Conservation (phyloP, 768 basidiomycete genomes). For the Hortiboletus campestris region DNA sequence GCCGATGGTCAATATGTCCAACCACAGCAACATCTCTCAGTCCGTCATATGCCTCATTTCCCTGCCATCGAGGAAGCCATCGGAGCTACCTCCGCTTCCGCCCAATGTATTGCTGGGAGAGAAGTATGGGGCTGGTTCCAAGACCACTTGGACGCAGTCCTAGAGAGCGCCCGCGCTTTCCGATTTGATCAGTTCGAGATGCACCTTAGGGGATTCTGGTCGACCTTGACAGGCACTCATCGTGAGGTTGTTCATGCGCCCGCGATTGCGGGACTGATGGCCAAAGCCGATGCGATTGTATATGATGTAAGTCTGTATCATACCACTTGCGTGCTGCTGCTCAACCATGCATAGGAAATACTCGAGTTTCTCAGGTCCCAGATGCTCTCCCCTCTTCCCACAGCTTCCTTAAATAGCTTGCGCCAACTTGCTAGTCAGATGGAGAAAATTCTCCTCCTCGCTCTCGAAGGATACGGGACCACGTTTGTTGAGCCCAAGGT, state of each 20-base stretch:
- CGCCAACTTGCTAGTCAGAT: conserved; percentile 86
- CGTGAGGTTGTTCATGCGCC: conserved; percentile 89
- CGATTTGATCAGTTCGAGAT: conserved; percentile 90
- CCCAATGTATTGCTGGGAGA: conserved; percentile 75
- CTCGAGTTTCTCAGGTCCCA: conserved; percentile 81
- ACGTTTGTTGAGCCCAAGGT: conserved; percentile 92
- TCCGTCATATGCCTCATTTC: conserved; percentile 76
- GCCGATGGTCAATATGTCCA: conserved; percentile 45
- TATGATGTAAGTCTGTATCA: conserved; percentile 72
- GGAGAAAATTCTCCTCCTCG: conserved; percentile 83
- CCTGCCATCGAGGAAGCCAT: conserved; percentile 86
- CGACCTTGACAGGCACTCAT: conserved; percentile 65
- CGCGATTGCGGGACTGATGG: conserved; percentile 84
- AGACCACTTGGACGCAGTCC: conserved; percentile 80
- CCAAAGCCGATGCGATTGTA: conserved; percentile 84
- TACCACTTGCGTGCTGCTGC: conserved; percentile 8
- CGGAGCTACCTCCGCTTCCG: conserved; percentile 67
- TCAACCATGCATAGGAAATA: conserved; percentile 61
- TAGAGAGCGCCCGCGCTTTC: conserved; percentile 74
- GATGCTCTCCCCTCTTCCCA: conserved; percentile 74
- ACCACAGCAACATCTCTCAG: conserved; percentile 55
- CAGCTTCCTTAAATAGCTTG: conserved; percentile 64
- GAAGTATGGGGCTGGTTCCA: conserved; percentile 94
- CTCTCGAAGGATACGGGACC: conserved; percentile 79
- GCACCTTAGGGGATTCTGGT: conserved; percentile 85